Conservation (phyloP, 2,329 filamentous ascomycete species). For the Parastagonospora avenae region DNA sequence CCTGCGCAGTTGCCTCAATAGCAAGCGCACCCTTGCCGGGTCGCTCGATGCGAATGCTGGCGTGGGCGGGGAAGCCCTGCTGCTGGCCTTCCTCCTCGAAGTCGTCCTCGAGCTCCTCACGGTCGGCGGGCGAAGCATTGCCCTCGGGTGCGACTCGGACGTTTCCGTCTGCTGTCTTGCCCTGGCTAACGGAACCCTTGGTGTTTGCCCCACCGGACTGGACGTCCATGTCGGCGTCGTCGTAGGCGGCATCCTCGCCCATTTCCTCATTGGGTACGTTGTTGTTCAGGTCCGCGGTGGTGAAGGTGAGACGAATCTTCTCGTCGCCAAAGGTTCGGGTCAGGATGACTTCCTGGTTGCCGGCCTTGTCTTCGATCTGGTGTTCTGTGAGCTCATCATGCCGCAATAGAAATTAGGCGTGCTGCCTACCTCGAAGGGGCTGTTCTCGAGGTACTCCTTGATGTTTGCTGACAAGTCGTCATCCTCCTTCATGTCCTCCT, state of each 20-base stretch:
- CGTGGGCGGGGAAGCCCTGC: slow-evolving; percentile 74
- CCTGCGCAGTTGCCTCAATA: slow-evolving; percentile 84
- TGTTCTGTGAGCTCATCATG: slow-evolving; percentile 3
- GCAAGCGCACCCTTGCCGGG: slow-evolving; percentile 81
- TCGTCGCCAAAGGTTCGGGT: slow-evolving; percentile 85
- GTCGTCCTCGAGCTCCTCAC: slow-evolving; percentile 62
- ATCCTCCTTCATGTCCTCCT: slow-evolving; percentile 77
- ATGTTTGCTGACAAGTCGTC: slow-evolving; percentile 76
- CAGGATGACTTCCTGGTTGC: slow-evolving; percentile 86
- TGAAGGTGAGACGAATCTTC: slow-evolving; percentile 86
- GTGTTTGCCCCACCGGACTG: slow-evolving; percentile 63
- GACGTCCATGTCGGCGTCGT: slow-evolving; percentile 48
- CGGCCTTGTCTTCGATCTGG: slow-evolving; percentile 73
- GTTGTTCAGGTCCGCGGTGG: slow-evolving; percentile 77
- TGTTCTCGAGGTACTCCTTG: slow-evolving; percentile 86
- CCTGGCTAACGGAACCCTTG: slow-evolving; percentile 62
- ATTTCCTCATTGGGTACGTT: slow-evolving; percentile 50
- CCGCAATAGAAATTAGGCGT: background rate
- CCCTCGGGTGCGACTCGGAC: slow-evolving; percentile 62
- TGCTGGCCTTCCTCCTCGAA: slow-evolving; percentile 59
- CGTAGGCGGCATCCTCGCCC: slow-evolving; percentile 58
- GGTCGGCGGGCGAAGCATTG: slow-evolving; percentile 61
- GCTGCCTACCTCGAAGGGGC: slow-evolving; percentile 71
- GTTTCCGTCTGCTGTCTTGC: slow-evolving; percentile 56
- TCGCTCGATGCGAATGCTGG: slow-evolving; percentile 90